These are phyloP conservation scores for Silene latifolia DNA, from an alignment of 148 eudicot genomes.

Conservation along the genomic window DNA sequence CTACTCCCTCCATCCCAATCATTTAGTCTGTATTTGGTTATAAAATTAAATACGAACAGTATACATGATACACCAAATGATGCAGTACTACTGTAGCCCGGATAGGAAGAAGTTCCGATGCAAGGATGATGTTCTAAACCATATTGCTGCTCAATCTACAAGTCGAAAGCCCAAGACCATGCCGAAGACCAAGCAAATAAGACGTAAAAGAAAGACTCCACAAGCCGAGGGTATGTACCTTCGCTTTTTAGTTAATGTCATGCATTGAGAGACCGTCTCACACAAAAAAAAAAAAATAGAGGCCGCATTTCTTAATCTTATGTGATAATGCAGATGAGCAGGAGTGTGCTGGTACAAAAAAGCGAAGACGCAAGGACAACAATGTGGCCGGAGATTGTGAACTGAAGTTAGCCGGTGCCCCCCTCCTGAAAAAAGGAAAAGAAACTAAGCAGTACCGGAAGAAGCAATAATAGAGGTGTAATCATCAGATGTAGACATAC, in stretches of 20 bases:
- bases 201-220: background rate
- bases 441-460: too few species aligned
- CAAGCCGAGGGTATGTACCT: background rate
- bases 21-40: too few species aligned
- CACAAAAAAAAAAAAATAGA: too few species aligned
- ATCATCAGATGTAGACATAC: background rate
- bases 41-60: too few species aligned
- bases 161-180: background rate
- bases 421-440: background rate
- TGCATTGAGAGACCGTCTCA: too few species aligned
- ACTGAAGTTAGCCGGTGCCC: background rate
- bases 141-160: constrained; percentile 2
- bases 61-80: background rate
- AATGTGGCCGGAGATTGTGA: background rate
- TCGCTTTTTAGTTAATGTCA: too few species aligned
- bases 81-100: constrained; percentile 25
- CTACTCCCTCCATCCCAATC: background rate
- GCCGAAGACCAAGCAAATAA: background rate
- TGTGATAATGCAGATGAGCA: background rate
- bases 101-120: constrained; percentile 18
- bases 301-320: background rate
- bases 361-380: background rate
- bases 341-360: background rate
- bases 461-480: background rate
- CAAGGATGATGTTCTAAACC: constrained; percentile 25